A percentile compares a stretch with the other conserved stretches of the same genome.
Conservation (phyloP, 2,329 filamentous ascomycete species). For the Aspergillus amoenus region DNA sequence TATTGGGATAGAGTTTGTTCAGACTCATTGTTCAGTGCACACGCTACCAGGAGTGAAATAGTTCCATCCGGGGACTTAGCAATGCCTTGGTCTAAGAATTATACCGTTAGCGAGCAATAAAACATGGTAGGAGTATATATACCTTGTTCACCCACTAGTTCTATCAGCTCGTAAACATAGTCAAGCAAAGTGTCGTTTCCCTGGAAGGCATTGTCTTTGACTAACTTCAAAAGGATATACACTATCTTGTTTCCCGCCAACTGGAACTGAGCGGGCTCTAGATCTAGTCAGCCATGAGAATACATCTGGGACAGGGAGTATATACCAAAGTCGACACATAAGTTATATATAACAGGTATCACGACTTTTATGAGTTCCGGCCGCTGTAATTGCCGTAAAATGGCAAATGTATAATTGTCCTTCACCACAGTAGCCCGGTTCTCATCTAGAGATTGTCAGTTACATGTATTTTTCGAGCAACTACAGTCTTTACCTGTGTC, state of each 20-base stretch:
- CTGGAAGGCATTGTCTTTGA: conserved; percentile 32
- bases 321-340: conserved; percentile 46
- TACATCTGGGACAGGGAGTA: neutral
- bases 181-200: conserved; percentile 34
- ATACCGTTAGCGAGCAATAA: neutral
- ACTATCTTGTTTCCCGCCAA: conserved; percentile 36
- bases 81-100: conserved; percentile 32
- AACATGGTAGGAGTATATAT: conserved; percentile 5
- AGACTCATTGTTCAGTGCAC: conserved; percentile 28
- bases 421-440: conserved; percentile 42
- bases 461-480: neutral
- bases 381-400: conserved; percentile 37
- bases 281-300: conserved; percentile 18
- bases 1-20: conserved; percentile 32
- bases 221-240: conserved; percentile 38
- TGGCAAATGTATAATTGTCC: conserved; percentile 38
- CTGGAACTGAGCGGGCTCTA: conserved; percentile 42
- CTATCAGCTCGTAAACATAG: conserved; percentile 42
- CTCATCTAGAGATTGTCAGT: conserved; percentile 35
- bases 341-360: conserved; percentile 47
- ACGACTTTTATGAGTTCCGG: conserved; percentile 39
- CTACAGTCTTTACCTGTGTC: conserved; percentile 36
- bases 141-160: conserved; percentile 42
- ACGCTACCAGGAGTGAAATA: conserved; percentile 34
- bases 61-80: conserved; percentile 35